Evolutionary conservation across 192 early-diverging fungal species (phyloP).

Genomic region (Lobosporangium transversale): DNA sequence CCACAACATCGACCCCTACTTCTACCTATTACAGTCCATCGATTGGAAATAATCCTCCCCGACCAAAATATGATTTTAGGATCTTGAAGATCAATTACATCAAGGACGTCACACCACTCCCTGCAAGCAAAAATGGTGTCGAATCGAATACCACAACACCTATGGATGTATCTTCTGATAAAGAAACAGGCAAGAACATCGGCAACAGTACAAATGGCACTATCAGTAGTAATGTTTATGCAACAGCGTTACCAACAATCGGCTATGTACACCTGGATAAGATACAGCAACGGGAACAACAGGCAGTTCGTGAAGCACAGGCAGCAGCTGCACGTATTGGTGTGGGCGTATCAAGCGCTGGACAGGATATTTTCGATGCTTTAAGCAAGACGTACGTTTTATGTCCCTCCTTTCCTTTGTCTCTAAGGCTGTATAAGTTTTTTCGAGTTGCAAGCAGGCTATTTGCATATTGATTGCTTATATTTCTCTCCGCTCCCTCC

Average conservation of each 20-base stretch:
- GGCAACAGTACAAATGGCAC: not conserved
- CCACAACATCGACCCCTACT: conserved; percentile 15
- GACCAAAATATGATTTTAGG: conserved; percentile 60
- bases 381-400: conserved; percentile 75
- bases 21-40: conserved; percentile 36
- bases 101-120: conserved; percentile 61
- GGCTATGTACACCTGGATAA: conserved; percentile 63
- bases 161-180: not conserved
- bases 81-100: conserved; percentile 69
- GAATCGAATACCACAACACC: no score
- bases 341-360: conserved; percentile 80
- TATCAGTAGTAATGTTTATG: conserved; percentile 22
- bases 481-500: no score
- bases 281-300: conserved; percentile 60
- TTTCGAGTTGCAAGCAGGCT: no score
- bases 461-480: not conserved
- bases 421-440: no score
- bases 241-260: conserved; percentile 52
- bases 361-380: conserved; percentile 84
- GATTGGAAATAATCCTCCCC: conserved; percentile 13
- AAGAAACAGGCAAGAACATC: conserved; percentile 8
- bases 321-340: conserved; percentile 70
- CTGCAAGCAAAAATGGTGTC: not conserved
- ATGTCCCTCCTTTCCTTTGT: not conserved
- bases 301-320: conserved; percentile 58